phyloP scores from a whole-genome alignment of 225 moss, liverwort and hornwort species.

The Bryum argenteum region DNA sequence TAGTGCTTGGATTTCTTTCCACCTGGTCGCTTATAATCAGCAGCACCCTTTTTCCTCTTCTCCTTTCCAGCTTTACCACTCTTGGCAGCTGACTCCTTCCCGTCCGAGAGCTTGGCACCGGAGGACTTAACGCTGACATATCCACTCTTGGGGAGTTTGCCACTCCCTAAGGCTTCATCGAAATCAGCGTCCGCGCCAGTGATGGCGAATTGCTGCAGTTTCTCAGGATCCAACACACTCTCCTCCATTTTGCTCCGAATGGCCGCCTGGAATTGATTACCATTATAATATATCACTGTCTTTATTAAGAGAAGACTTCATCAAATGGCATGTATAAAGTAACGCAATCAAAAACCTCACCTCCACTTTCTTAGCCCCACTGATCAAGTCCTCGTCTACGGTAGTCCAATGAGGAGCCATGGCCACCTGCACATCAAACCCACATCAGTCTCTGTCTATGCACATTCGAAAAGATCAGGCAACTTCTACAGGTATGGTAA shows the following conservation, averaged over 20 bases:
- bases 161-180: constrained; percentile 80
- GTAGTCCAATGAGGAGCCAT: constrained; percentile 66
- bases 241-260: constrained; percentile 73
- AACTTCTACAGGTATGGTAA: no score
- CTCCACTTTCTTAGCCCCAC: constrained; percentile 71
- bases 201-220: constrained; percentile 85
- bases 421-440: constrained; percentile 53
- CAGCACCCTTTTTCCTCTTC: constrained; percentile 58
- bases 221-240: constrained; percentile 64
- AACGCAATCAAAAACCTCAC: no score
- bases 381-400: constrained; percentile 86
- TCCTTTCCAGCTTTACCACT: constrained; percentile 48
- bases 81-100: constrained; percentile 41
- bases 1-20: constrained; percentile 56
- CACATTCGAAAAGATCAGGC: neutral
- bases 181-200: constrained; percentile 80
- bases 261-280: constrained; percentile 62
- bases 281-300: no score
- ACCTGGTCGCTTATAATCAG: constrained; percentile 50
- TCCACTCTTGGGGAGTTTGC: constrained; percentile 71
- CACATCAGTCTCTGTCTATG: neutral
- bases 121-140: constrained; percentile 72
- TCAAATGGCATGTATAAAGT: no score
- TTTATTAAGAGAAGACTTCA: no score
- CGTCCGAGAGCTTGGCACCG: constrained; percentile 30